A percentile compares a stretch with the other conserved stretches of the same genome.
Conservation (phyloP, 345 rosid genomes). For the Excoecaria agallocha region DNA sequence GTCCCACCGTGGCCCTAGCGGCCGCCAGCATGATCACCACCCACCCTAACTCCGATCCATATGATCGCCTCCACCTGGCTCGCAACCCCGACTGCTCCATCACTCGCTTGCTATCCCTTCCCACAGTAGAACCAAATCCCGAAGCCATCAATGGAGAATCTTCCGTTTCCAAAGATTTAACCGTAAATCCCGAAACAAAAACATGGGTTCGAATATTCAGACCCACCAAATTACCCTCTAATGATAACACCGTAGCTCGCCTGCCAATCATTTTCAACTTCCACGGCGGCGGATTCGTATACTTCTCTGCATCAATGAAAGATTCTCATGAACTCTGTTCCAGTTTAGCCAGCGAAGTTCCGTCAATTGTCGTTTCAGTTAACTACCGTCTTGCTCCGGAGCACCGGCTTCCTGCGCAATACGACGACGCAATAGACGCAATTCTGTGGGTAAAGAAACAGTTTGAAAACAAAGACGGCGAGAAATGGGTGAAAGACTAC, state of each 20-base stretch:
- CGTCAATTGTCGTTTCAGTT: slow-evolving; percentile 31
- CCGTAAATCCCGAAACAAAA: background rate
- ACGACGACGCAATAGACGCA: slow-evolving; percentile 44
- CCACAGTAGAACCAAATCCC: slow-evolving; percentile 2
- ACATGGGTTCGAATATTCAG: slow-evolving; percentile 18
- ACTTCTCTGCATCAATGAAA: slow-evolving; percentile 6
- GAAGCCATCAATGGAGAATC: slow-evolving; percentile 15
- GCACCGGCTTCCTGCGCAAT: slow-evolving; percentile 34
- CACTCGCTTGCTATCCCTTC: slow-evolving; percentile 17
- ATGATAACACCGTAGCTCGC: slow-evolving; percentile 19
- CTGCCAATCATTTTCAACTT: slow-evolving; percentile 36
- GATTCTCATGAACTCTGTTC: slow-evolving; percentile 18
- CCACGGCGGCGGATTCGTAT: slow-evolving; percentile 37
- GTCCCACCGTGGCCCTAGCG: background rate
- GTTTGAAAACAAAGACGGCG: slow-evolving; percentile 8
- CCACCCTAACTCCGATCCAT: background rate
- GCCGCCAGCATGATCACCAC: background rate
- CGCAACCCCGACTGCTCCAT: slow-evolving; percentile 24
- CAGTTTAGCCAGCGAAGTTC: slow-evolving; percentile 23
- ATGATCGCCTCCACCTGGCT: slow-evolving; percentile 14
- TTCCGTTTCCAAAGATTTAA: slow-evolving; percentile 17
- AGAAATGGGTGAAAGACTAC: slow-evolving; percentile 32
- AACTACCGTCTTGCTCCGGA: slow-evolving; percentile 43
- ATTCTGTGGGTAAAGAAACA: slow-evolving; percentile 31
- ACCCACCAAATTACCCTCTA: slow-evolving; percentile 2